Conservation (phyloP, 495 filamentous ascomycete genomes). For the Neurospora sp. region DNA sequence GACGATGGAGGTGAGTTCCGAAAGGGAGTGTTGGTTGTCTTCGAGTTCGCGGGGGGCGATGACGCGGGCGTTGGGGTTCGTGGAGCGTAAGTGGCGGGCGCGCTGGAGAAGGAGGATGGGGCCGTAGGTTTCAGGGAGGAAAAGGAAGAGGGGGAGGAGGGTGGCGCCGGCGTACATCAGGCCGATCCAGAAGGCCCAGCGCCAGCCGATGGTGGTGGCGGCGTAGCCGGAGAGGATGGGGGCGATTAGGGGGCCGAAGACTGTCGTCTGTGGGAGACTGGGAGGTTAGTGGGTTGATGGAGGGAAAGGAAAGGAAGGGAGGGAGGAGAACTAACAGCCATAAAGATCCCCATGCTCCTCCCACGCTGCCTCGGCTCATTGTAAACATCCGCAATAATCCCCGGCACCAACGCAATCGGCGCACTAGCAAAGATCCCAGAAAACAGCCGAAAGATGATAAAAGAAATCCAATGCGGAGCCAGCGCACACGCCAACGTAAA, state of each 20-base stretch:
- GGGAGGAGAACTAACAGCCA: slow-evolving; percentile 41
- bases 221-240: slow-evolving; percentile 60
- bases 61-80: slow-evolving; percentile 28
- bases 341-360: slow-evolving; percentile 61
- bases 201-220: slow-evolving; percentile 48
- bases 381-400: slow-evolving; percentile 61
- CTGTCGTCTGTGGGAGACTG: slow-evolving; percentile 38
- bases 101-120: slow-evolving; percentile 47
- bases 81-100: slow-evolving; percentile 41
- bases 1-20: slow-evolving; percentile 26
- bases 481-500: slow-evolving; percentile 62
- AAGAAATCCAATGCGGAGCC: slow-evolving; percentile 53
- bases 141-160: slow-evolving; percentile 37
- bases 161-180: slow-evolving; percentile 46
- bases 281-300: neutral
- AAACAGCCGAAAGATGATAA: slow-evolving; percentile 60
- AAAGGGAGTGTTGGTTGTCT: slow-evolving; percentile 12
- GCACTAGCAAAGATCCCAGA: slow-evolving; percentile 54
- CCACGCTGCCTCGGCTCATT: slow-evolving; percentile 49
- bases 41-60: slow-evolving; percentile 28
- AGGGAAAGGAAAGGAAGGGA: neutral
- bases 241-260: slow-evolving; percentile 55
- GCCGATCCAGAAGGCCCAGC: slow-evolving; percentile 55
- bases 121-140: slow-evolving; percentile 54
- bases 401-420: slow-evolving; percentile 61